These are phyloP conservation scores for Sclerotinia subarctica DNA, from an alignment of 2,329 filamentous ascomycete genomes.

Conservation along the genomic window DNA sequence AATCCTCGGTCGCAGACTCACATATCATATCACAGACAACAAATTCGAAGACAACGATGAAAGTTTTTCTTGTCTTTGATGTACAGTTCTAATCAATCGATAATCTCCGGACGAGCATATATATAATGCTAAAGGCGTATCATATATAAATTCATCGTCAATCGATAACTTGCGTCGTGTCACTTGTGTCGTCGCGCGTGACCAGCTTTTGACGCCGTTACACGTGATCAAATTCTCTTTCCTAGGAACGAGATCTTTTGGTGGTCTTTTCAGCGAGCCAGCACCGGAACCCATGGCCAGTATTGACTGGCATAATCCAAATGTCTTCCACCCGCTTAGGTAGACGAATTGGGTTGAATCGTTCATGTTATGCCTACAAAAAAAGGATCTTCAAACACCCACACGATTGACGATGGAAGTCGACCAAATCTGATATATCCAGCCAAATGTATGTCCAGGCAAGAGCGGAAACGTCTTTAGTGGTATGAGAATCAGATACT, in stretches of 20 bases:
- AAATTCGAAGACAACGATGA: neutral
- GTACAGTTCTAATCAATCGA: neutral
- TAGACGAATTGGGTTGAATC: neutral
- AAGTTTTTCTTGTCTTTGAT: neutral
- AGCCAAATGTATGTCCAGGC: too few species aligned
- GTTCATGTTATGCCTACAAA: neutral
- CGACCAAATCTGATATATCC: neutral
- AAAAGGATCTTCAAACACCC: neutral
- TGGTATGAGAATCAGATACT: neutral
- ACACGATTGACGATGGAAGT: neutral
- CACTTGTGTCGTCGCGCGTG: neutral
- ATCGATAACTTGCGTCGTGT: neutral
- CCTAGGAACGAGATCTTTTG: neutral
- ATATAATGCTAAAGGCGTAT: neutral
- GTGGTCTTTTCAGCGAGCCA: neutral
- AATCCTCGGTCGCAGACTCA: neutral
- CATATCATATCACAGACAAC: conserved; percentile 1
- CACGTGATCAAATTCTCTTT: neutral
- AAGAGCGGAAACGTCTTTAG: neutral
- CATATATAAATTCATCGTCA: neutral
- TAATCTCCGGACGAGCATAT: neutral
- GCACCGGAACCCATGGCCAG: neutral
- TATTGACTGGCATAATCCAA: neutral
- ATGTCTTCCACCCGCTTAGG: neutral
- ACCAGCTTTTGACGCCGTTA: neutral